These are phyloP conservation scores for Exutisphaerella laricina DNA, from an alignment of 2,329 filamentous ascomycete species.

Conservation along the genomic window DNA sequence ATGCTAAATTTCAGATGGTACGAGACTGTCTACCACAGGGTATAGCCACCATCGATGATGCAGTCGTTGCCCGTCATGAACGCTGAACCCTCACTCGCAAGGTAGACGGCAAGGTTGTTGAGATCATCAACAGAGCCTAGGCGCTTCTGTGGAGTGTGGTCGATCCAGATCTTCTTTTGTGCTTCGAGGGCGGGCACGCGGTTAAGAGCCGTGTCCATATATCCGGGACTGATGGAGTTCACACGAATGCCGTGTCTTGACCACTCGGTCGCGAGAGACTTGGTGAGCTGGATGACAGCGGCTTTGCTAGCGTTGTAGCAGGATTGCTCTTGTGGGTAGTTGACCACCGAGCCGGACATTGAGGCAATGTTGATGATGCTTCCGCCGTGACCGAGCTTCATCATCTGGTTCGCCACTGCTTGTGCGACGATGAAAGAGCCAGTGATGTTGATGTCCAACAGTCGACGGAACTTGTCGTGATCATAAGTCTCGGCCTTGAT, in stretches of 20 bases:
- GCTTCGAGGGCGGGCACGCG: constrained; percentile 70
- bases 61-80: constrained; percentile 77
- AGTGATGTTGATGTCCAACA: constrained; percentile 77
- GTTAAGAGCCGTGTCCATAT: constrained; percentile 82
- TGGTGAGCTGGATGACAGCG: constrained; percentile 69
- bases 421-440: constrained; percentile 74
- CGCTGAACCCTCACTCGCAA: constrained; percentile 64
- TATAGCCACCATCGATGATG: constrained; percentile 66
- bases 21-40: constrained; percentile 42
- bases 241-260: constrained; percentile 74
- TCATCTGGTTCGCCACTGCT: constrained; percentile 53
- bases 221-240: constrained; percentile 78
- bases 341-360: constrained; percentile 46
- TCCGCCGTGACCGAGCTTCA: constrained; percentile 63
- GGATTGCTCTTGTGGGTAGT: constrained; percentile 65
- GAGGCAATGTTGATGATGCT: constrained; percentile 71
- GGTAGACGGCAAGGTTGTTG: constrained; percentile 70
- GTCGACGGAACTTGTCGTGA: constrained; percentile 67
- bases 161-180: constrained; percentile 77
- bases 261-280: constrained; percentile 79
- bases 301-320: constrained; percentile 84
- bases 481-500: constrained; percentile 76
- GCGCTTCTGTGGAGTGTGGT: constrained; percentile 66
- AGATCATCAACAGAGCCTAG: constrained; percentile 69
- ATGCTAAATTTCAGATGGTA: constrained; percentile 8